Evolutionary conservation across 139 green algal genomes (phyloP).

Genomic region (Pseudopediastrum boryanum): DNA sequence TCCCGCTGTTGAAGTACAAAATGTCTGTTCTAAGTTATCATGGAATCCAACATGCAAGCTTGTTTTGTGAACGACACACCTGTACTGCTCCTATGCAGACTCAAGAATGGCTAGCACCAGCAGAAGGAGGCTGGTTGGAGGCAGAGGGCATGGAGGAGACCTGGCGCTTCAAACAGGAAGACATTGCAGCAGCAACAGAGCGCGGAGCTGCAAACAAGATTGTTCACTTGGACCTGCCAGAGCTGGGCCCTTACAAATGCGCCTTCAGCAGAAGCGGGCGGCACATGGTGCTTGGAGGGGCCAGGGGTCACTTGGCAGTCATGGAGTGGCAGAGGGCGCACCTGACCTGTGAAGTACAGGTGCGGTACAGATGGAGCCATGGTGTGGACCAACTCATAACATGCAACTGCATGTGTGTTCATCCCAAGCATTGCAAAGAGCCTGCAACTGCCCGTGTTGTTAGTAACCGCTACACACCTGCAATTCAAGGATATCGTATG

Average conservation of each 20-base stretch:
- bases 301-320: slow-evolving; percentile 90
- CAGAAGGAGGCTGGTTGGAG: slow-evolving; percentile 79
- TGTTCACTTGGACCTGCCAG: slow-evolving; percentile 84
- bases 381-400: too few species aligned
- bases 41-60: background rate
- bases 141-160: slow-evolving; percentile 92
- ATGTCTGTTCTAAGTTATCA: too few species aligned
- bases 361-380: too few species aligned
- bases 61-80: background rate
- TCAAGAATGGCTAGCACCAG: slow-evolving; percentile 89
- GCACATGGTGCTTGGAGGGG: slow-evolving; percentile 83
- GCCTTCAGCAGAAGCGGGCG: slow-evolving; percentile 85
- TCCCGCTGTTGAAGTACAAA: too few species aligned
- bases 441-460: too few species aligned
- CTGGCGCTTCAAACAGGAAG: slow-evolving; percentile 84
- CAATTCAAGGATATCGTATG: too few species aligned
- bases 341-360: slow-evolving; percentile 90
- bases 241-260: slow-evolving; percentile 85
- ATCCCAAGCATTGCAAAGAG: too few species aligned
- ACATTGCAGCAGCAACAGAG: slow-evolving; percentile 76
- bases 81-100: too few species aligned
- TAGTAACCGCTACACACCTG: too few species aligned
- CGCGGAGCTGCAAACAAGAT: slow-evolving; percentile 73
- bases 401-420: too few species aligned
- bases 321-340: slow-evolving; percentile 86